Evolutionary conservation across 768 basidiomycete genomes (phyloP), one percentile per base, ranked within the genome.

Genomic region (Lentinula lateritia): DNA sequence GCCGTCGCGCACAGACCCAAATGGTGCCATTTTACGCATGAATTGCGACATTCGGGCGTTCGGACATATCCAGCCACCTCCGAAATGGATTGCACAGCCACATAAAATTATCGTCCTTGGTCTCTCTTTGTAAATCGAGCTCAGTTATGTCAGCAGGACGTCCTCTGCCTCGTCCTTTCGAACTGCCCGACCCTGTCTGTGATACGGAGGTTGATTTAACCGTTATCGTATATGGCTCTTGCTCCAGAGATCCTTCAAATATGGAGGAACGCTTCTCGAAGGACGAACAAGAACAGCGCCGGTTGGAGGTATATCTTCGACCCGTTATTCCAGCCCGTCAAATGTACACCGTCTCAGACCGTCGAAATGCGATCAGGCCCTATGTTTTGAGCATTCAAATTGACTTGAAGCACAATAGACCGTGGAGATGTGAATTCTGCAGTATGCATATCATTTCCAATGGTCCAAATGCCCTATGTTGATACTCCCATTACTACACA

Each of bases 11-110:
- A 48, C 46, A 48, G 46, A 48, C 46, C n/a, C 46, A 48, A 46
- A 52, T 52, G 53, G 34, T 39, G 53, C 53, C 35, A 54, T 54
- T 54, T n/a, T 54, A 18, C 8, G 6, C 35, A 4, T 38, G 18
- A 20, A 54, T 54, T 54, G 53, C 53, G 53, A 54, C 53, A 54
- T 54, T 54, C 46, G 46, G 42, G 46, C 46, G 18, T 23, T 23
- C 46, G 46, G 46, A 20, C 7, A 4, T 52, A 15, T 6, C 35
- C 35, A 16, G 28, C 13, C 2, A 13, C 48, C 7, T 46, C 20
- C 6, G 12, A n/a, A 46, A 46, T 46, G 10, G 2, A 28, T 4
- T 16, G 16, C 45, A 46, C 45, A 46, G 45, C 45, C 45, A 46
- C 45, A 39, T 13, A 39, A 39, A 39, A 38, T 38, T 23, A 23